phyloP scores from a whole-genome alignment of 148 eudicot genomes.

The Vaccinium darrowii region DNA sequence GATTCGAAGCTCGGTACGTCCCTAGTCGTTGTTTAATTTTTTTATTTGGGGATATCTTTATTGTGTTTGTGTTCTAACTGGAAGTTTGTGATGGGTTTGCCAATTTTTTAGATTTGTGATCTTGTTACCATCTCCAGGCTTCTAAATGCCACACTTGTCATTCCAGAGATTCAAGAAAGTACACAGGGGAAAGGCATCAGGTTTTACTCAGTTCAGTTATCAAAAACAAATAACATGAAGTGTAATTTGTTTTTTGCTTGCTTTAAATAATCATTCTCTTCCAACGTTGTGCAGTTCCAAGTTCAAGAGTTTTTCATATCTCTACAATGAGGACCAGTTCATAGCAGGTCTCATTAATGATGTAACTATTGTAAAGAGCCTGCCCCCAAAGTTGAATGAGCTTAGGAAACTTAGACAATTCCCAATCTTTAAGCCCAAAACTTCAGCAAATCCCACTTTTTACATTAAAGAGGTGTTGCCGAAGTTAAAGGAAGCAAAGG shows the following conservation, averaged over 20 bases:
- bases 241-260: conserved; percentile 16
- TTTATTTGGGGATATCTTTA: conserved; percentile 1
- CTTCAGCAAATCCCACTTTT: conserved; percentile 55
- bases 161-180: conserved; percentile 94
- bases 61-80: conserved; percentile 6
- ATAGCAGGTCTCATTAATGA: conserved; percentile 69
- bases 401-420: conserved; percentile 62
- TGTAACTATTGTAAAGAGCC: conserved; percentile 61
- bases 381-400: conserved; percentile 70
- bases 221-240: conserved; percentile 9
- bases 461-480: conserved; percentile 75
- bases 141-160: conserved; percentile 91
- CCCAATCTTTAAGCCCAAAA: conserved; percentile 75
- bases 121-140: conserved; percentile 86
- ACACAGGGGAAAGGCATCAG: conserved; percentile 78
- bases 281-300: conserved; percentile 55
- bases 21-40: conserved; percentile 13
- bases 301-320: conserved; percentile 83
- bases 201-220: conserved; percentile 34
- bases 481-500: conserved; percentile 63
- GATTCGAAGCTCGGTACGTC: conserved; percentile 74
- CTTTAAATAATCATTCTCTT: conserved; percentile 17
- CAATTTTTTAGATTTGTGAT: conserved; percentile 77
- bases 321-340: conserved; percentile 86
- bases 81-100: conserved; percentile 21